These are phyloP conservation scores for Hansenula sp. DNA, from an alignment of 1,139 yeast species.

Conservation along the genomic window DNA sequence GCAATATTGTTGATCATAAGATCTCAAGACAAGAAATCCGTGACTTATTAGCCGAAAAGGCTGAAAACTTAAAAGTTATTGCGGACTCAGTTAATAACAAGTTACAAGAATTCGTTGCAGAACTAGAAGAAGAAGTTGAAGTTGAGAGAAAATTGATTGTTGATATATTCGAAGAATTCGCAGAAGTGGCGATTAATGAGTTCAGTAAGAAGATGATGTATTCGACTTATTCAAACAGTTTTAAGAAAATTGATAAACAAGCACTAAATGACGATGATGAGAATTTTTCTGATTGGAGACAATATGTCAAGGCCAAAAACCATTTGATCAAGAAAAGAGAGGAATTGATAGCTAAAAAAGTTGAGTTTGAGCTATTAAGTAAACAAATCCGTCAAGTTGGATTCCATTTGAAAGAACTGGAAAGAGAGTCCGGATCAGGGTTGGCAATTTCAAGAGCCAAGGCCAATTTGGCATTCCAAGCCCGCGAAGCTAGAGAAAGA, in stretches of 20 bases:
- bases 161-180: slow-evolving; percentile 67
- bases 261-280: slow-evolving; percentile 26
- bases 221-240: slow-evolving; percentile 30
- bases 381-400: slow-evolving; percentile 53
- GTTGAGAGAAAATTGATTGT: slow-evolving; percentile 48
- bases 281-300: slow-evolving; percentile 67
- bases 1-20: slow-evolving; percentile 30
- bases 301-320: slow-evolving; percentile 56
- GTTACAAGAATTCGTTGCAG: slow-evolving; percentile 32
- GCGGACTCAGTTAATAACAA: slow-evolving; percentile 34
- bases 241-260: slow-evolving; percentile 21
- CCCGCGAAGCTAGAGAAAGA: slow-evolving; percentile 46
- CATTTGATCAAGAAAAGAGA: slow-evolving; percentile 54
- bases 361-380: slow-evolving; percentile 48
- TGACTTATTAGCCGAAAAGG: slow-evolving; percentile 34
- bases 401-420: slow-evolving; percentile 53
- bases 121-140: slow-evolving; percentile 40
- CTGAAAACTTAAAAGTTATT: slow-evolving; percentile 33
- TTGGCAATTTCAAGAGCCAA: slow-evolving; percentile 71
- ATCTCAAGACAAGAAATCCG: slow-evolving; percentile 59
- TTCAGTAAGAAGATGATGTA: slow-evolving; percentile 38
- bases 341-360: slow-evolving; percentile 43
- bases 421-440: slow-evolving; percentile 69
- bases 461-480: slow-evolving; percentile 78
- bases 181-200: slow-evolving; percentile 61